Evolutionary conservation across 1,139 yeast species (phyloP), one percentile per base, ranked within the genome.

Genomic region (Blastobotrys aristatus): DNA sequence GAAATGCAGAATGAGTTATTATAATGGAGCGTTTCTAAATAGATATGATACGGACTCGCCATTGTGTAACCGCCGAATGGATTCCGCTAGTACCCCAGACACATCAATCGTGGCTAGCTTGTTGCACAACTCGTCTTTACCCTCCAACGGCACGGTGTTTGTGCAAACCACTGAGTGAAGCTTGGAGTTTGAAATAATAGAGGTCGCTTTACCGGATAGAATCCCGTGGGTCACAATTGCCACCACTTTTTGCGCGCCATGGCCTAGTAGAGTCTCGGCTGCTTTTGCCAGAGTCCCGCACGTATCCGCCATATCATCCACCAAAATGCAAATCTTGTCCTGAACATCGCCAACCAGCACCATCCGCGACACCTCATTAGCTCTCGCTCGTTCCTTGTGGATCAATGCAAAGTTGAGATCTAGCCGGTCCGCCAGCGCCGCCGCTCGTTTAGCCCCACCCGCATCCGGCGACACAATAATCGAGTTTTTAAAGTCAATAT

Each of bases 231-330:
- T 92, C 29, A 92, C 96, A 54, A 92, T 85, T 39, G 97, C 97
- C 61, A 92, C 84, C 39, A 92, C 97, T 51, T 82, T 74, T 58
- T 79, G 72, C 17, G 97, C 97, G 21, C 82, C 83, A 62, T 89
- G 84, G 42, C 81, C 85, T 53, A 90, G 68, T 51, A 92, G 72
- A 4, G 92, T 82, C 58, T 90, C 96, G 21, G 97, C 96, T 36
- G 98, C 97, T 70, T 90, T 92, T 53, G 90, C 94, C 57, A 92
- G 73, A 3, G 98, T 92, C 51, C 97, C 97, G 71, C 97, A 92
- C 20, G 98, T 92, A 65, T 92, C 98, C 43, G 97, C 98, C 95
- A 92, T 90, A 65, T 92, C 98, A 69, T 92, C 98, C 39, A 92
- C 95, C 57, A 92, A 79, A 50, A 92, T 76, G 69, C 97, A 90